phyloP scores from a whole-genome alignment of 306 rosid species.

The Sicyos baderoa region DNA sequence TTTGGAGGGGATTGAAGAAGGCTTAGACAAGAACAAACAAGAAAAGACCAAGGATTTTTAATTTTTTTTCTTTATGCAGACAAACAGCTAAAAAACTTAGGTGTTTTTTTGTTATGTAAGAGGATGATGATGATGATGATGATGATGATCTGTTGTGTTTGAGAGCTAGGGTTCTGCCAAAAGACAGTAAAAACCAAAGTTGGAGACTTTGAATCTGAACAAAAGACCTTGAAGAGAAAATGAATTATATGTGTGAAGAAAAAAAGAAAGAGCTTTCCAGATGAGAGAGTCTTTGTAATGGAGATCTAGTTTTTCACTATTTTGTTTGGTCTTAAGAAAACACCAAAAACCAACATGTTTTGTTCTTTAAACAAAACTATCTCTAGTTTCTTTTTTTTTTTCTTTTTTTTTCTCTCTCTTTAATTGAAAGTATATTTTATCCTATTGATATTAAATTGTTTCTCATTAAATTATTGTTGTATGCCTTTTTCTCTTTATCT shows the following conservation, averaged over 20 bases:
- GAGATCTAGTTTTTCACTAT: background rate
- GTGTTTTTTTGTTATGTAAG: no score
- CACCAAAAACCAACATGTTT: conserved; percentile 44
- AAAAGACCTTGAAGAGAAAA: conserved; percentile 6
- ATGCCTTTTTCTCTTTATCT: no score
- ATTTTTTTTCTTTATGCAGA: background rate
- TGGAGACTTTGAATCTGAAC: no score
- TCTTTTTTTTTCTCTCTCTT: conserved; percentile 19
- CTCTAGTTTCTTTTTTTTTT: no score
- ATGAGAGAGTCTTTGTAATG: conserved; percentile 26
- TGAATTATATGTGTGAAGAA: background rate
- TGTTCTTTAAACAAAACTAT: background rate
- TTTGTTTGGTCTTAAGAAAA: conserved; percentile 41
- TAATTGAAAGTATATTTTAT: no score
- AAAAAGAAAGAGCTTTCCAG: conserved; percentile 4
- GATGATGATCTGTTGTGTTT: no score
- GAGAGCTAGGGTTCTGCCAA: conserved; percentile 49
- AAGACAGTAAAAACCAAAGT: conserved; percentile 57
- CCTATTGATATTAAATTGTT: conserved; percentile 16
- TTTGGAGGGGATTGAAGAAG: background rate
- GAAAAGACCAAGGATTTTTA: conserved; percentile 13
- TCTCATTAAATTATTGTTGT: no score
- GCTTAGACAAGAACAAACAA: conserved; percentile 16
- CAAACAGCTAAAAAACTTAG: conserved; percentile 28
- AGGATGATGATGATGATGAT: no score